Percentiles rank a stretch among this genome's conserved stretches.
These are phyloP conservation scores for Talaromyces nanjingensis DNA, from an alignment of 495 filamentous ascomycete species.

Conservation along the genomic window DNA sequence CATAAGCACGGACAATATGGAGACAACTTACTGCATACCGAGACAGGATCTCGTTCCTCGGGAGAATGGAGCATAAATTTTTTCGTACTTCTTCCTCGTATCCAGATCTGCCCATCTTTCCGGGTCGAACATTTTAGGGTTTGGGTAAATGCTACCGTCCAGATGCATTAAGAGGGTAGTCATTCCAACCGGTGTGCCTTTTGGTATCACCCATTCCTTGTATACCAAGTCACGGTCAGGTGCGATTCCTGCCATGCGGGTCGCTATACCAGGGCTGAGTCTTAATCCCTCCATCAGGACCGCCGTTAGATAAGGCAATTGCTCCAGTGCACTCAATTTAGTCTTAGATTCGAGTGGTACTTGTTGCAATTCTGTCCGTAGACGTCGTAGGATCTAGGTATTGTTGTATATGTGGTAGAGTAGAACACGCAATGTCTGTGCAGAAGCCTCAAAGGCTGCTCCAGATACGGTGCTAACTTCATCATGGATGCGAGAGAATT, in stretches of 20 bases:
- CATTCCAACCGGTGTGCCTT: constrained; percentile 13
- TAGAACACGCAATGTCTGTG: background rate
- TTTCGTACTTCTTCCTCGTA: constrained; percentile 17
- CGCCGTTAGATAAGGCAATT: background rate
- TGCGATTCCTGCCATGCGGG: background rate
- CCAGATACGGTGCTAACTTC: background rate
- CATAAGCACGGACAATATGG: background rate
- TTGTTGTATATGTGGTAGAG: background rate
- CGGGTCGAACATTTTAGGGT: constrained; percentile 35
- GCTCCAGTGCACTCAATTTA: background rate
- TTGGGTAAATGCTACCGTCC: constrained; percentile 26
- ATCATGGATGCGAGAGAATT: background rate
- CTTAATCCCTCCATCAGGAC: background rate
- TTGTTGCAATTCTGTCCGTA: background rate
- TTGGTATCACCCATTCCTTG: constrained; percentile 6
- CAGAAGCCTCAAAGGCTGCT: background rate
- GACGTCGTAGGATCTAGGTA: background rate
- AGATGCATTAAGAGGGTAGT: constrained; percentile 22
- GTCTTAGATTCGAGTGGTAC: background rate
- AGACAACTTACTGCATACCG: constrained; percentile 27
- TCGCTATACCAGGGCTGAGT: background rate
- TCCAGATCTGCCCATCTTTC: constrained; percentile 31
- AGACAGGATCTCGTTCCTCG: constrained; percentile 33
- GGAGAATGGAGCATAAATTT: constrained; percentile 28
- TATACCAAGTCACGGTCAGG: background rate